phyloP scores from a whole-genome alignment of 1,139 yeast genomes.

The Taphrina populina region DNA sequence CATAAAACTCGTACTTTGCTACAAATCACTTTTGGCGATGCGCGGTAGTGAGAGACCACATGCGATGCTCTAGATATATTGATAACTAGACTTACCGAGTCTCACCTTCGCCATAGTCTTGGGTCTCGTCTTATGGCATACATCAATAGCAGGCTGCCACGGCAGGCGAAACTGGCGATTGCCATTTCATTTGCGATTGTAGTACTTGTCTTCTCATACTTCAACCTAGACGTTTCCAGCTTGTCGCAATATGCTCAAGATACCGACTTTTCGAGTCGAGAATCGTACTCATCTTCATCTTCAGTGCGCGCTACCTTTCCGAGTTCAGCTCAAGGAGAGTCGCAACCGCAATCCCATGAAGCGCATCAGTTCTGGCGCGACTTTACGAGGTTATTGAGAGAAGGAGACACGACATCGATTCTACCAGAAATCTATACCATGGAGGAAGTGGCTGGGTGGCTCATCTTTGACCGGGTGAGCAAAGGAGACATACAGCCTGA shows the following conservation, averaged over 20 bases:
- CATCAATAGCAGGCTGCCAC: constrained; percentile 15
- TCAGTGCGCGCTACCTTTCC: too few species aligned
- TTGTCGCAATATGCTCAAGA: background rate
- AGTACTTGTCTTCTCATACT: background rate
- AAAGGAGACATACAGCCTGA: constrained; percentile 6
- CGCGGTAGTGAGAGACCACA: too few species aligned
- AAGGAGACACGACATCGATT: background rate
- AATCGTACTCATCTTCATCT: too few species aligned
- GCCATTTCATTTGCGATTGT: background rate
- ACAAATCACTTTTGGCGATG: too few species aligned
- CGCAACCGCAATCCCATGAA: constrained; percentile 3
- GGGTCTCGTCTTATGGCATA: background rate
- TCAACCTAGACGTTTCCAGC: background rate
- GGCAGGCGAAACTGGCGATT: constrained; percentile 1
- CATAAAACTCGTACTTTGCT: too few species aligned
- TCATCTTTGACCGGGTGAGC: background rate
- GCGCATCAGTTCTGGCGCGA: constrained; percentile 5
- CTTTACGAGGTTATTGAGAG: background rate
- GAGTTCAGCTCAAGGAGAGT: background rate
- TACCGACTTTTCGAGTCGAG: too few species aligned
- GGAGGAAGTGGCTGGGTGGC: constrained; percentile 1
- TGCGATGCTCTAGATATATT: too few species aligned
- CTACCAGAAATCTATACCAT: background rate
- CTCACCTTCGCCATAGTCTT: too few species aligned
- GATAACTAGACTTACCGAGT: too few species aligned